Evolutionary conservation across 768 basidiomycete species (phyloP).

Genomic region (Pulveroboletus ravenelii): DNA sequence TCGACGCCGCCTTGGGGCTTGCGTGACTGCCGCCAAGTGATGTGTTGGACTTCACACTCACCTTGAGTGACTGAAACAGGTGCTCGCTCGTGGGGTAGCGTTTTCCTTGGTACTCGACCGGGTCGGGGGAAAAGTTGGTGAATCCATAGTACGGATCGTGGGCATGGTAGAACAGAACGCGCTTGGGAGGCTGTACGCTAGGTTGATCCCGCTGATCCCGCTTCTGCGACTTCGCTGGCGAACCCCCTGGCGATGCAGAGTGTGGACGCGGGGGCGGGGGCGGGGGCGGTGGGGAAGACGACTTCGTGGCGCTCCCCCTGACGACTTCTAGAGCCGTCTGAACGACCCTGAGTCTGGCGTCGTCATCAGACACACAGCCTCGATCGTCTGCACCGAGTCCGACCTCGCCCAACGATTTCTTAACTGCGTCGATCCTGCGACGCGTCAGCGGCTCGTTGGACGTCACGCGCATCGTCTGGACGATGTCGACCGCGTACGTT

Average conservation of each 20-base stretch:
- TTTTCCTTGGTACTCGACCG: conserved; percentile 36
- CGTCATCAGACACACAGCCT: conserved; percentile 29
- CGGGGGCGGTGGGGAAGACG: conserved; percentile 10
- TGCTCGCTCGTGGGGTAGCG: conserved; percentile 45
- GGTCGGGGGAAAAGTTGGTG: conserved; percentile 42
- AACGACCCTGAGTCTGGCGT: conserved; percentile 24
- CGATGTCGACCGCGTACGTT: conserved; percentile 28
- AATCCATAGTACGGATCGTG: conserved; percentile 36
- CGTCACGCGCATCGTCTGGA: conserved; percentile 27
- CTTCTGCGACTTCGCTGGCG: conserved; percentile 6
- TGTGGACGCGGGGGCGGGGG: conserved; percentile 18
- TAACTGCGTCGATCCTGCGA: conserved; percentile 27
- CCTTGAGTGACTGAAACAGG: conserved; percentile 44
- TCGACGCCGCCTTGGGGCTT: background rate
- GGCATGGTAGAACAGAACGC: conserved; percentile 31
- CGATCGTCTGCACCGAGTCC: conserved; percentile 24
- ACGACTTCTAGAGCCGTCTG: conserved; percentile 25
- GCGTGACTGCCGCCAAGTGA: background rate
- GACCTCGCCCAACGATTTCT: conserved; percentile 23
- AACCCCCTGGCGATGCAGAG: conserved; percentile 17
- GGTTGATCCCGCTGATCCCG: background rate
- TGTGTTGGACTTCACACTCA: conserved; percentile 10
- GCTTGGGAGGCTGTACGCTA: conserved; percentile 13
- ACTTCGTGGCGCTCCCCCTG: conserved; percentile 6
- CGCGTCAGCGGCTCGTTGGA: conserved; percentile 26